Conservation (phyloP, 2,329 filamentous ascomycete genomes). For the Fonsecaea monophora region DNA sequence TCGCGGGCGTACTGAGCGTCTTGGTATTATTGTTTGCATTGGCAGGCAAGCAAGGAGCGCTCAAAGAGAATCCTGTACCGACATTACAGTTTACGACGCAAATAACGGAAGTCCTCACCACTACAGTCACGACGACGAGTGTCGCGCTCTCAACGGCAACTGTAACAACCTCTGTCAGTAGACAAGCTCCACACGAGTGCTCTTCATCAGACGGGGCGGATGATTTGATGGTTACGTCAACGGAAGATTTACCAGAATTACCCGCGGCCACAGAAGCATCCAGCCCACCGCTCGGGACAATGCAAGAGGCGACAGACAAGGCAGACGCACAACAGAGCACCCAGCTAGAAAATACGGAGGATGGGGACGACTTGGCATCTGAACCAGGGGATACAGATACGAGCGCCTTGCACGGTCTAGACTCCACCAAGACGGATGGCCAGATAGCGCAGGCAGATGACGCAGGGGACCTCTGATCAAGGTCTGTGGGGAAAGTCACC, state of each 20-base stretch:
- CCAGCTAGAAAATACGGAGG: background rate
- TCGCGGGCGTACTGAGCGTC: conserved; percentile 55
- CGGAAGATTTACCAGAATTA: background rate
- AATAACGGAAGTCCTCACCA: conserved; percentile 27
- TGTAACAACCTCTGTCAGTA: conserved; percentile 13
- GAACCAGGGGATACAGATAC: background rate
- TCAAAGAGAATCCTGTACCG: background rate
- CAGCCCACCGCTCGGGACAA: background rate
- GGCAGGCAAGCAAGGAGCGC: background rate
- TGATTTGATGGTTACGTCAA: background rate
- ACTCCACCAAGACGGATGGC: background rate
- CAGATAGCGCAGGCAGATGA: background rate
- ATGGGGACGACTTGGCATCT: background rate
- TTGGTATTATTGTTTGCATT: conserved; percentile 52
- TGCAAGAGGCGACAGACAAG: background rate
- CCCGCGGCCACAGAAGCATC: background rate
- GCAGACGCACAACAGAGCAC: background rate
- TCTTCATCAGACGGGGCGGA: background rate
- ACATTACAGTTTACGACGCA: background rate
- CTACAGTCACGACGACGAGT: conserved; percentile 27
- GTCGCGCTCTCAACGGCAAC: conserved; percentile 24
- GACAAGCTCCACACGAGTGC: background rate
- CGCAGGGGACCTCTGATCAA: background rate
- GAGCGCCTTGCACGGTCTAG: background rate
- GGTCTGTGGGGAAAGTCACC: background rate